These are phyloP conservation scores for Aphanocladium album DNA, from an alignment of 2,329 filamentous ascomycete species.

Conservation along the genomic window DNA sequence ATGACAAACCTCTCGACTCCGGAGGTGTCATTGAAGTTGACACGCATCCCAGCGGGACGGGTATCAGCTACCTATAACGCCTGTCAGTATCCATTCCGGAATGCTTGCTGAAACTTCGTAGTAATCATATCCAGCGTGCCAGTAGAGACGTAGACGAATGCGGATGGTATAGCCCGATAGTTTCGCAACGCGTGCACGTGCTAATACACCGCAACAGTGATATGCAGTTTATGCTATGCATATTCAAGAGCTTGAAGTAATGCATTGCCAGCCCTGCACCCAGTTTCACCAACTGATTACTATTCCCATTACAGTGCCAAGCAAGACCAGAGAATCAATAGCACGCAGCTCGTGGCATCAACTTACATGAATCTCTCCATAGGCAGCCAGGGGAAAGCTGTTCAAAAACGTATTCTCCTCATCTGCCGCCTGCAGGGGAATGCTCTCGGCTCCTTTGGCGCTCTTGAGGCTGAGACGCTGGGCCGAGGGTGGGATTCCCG, in stretches of 20 bases:
- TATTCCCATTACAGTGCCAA: background rate
- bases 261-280: background rate
- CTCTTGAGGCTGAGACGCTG: slow-evolving; percentile 73
- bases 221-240: background rate
- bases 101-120: background rate
- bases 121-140: background rate
- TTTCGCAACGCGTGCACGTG: background rate
- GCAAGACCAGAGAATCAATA: background rate
- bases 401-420: slow-evolving; percentile 66
- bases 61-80: slow-evolving; percentile 66
- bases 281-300: background rate
- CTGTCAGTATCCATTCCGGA: background rate
- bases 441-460: slow-evolving; percentile 49
- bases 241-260: background rate
- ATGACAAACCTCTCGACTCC: slow-evolving; percentile 86
- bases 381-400: slow-evolving; percentile 63
- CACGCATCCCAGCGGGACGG: slow-evolving; percentile 67
- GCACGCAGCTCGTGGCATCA: background rate
- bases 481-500: slow-evolving; percentile 75
- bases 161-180: too few relatives aligned
- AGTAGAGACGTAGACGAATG: background rate
- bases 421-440: slow-evolving; percentile 63
- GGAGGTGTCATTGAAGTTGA: slow-evolving; percentile 76
- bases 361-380: slow-evolving; percentile 78
- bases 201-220: too few relatives aligned